A percentile compares a stretch with the other conserved stretches of the same genome.
phyloP scores from a whole-genome alignment of 306 rosid genomes.

The Prosopis cineraria region DNA sequence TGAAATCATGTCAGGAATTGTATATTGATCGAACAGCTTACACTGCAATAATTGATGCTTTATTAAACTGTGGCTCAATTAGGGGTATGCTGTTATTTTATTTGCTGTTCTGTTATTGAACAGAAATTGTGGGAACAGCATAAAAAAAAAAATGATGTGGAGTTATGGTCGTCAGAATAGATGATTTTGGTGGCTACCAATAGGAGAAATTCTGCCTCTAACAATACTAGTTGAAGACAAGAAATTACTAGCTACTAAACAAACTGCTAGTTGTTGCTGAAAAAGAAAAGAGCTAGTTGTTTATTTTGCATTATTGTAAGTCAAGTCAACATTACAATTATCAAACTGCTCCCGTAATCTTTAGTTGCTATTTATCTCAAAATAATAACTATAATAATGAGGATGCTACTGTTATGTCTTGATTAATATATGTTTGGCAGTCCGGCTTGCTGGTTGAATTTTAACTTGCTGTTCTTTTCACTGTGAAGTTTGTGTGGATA shows the following conservation, averaged over 20 bases:
- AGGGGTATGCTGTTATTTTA: slow-evolving; percentile 58
- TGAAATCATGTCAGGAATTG: slow-evolving; percentile 59
- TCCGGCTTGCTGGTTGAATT: slow-evolving; percentile 19
- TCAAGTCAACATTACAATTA: neutral
- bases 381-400: neutral
- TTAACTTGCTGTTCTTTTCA: neutral
- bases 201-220: slow-evolving; percentile 6
- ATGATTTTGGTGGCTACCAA: slow-evolving; percentile 4
- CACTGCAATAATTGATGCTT: slow-evolving; percentile 74
- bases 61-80: slow-evolving; percentile 66
- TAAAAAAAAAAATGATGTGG: neutral
- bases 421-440: neutral
- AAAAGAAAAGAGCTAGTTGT: neutral
- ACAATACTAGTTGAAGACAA: neutral
- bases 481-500: slow-evolving; percentile 6
- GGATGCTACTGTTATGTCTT: slow-evolving; percentile 8
- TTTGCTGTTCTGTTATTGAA: slow-evolving; percentile 13
- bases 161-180: slow-evolving; percentile 10
- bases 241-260: neutral
- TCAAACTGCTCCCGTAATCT: neutral
- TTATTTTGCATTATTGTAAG: slow-evolving; percentile 1
- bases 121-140: slow-evolving; percentile 15
- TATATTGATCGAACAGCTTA: slow-evolving; percentile 80
- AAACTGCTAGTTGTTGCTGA: neutral
- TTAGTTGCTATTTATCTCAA: neutral